Conservation (phyloP, 495 filamentous ascomycete species). For the Trichoderma virens region DNA sequence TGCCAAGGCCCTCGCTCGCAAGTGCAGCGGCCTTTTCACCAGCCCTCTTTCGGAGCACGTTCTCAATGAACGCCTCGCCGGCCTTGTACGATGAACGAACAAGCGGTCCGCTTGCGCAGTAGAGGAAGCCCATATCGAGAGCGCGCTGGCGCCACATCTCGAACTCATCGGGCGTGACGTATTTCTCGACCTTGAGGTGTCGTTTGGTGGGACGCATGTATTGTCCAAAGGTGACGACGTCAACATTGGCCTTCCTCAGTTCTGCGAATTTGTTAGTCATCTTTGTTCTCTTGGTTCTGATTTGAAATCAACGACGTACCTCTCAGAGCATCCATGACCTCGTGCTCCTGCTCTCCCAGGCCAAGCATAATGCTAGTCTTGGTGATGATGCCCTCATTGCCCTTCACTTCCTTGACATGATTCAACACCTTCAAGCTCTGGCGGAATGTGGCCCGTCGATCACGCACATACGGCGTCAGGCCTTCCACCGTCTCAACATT, state of each 20-base stretch:
- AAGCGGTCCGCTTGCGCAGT: conserved; percentile 87
- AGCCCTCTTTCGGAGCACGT: conserved; percentile 83
- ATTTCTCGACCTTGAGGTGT: conserved; percentile 92
- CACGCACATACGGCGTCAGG: conserved; percentile 80
- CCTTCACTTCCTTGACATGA: conserved; percentile 66
- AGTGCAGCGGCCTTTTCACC: conserved; percentile 27
- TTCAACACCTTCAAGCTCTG: conserved; percentile 76
- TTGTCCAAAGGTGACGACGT: conserved; percentile 96
- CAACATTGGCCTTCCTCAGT: conserved; percentile 69
- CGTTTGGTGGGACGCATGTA: conserved; percentile 99
- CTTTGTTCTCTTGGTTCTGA: not conserved
- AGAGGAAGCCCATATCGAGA: conserved; percentile 91
- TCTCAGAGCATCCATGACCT: conserved; percentile 71
- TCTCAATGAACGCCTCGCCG: conserved; percentile 97
- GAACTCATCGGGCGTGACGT: conserved; percentile 83
- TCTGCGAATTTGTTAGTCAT: conserved; percentile 35
- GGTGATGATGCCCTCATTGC: conserved; percentile 65
- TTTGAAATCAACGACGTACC: conserved; percentile 30
- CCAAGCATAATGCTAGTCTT: conserved; percentile 98
- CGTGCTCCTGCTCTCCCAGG: conserved; percentile 84
- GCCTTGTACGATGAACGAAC: conserved; percentile 95
- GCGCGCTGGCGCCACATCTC: conserved; percentile 87
- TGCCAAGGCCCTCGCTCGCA: conserved; percentile 16
- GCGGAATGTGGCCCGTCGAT: conserved; percentile 82
- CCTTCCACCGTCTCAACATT: conserved; percentile 94